Evolutionary conservation across 441 rosid species (phyloP).

Genomic region (Gossypium trilobum): DNA sequence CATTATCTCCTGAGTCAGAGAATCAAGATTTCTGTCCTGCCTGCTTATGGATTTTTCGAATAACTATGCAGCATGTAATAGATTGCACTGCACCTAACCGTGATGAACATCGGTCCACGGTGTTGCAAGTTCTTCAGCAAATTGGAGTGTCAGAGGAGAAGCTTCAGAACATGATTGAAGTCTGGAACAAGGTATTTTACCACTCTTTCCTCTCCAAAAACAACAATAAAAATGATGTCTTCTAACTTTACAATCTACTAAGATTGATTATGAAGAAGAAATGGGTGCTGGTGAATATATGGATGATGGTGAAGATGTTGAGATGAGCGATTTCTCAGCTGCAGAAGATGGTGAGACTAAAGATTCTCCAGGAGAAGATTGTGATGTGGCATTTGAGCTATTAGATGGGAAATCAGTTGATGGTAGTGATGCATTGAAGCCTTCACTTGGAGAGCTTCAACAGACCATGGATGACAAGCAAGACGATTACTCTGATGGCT

Average conservation of each 20-base stretch:
- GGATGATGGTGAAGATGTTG: conserved; percentile 29
- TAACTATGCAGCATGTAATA: conserved; percentile 58
- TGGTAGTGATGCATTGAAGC: not conserved
- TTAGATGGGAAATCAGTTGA: conserved; percentile 8
- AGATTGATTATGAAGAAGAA: conserved; percentile 72
- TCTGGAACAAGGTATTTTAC: conserved; percentile 73
- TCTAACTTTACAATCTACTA: conserved; percentile 5
- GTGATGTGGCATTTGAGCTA: conserved; percentile 15
- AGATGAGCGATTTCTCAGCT: conserved; percentile 24
- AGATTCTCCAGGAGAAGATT: conserved; percentile 27
- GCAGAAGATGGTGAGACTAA: conserved; percentile 22
- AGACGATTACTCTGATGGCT: conserved; percentile 33
- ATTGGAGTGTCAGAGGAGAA: conserved; percentile 83
- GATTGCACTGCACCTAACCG: conserved; percentile 84
- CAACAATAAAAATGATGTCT: not conserved
- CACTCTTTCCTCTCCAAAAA: not conserved
- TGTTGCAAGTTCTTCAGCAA: conserved; percentile 71
- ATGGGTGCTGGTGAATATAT: conserved; percentile 22
- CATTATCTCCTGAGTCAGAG: not conserved
- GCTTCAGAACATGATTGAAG: conserved; percentile 76
- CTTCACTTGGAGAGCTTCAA: conserved; percentile 20
- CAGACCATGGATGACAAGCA: conserved; percentile 20
- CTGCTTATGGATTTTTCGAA: conserved; percentile 4
- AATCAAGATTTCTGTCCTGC: not conserved
- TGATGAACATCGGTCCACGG: conserved; percentile 79